Evolutionary conservation across 371 early-diverging fungal genomes (phyloP), one percentile per base, ranked within the genome.

Genomic region (Lichtheimia hyalospora): DNA sequence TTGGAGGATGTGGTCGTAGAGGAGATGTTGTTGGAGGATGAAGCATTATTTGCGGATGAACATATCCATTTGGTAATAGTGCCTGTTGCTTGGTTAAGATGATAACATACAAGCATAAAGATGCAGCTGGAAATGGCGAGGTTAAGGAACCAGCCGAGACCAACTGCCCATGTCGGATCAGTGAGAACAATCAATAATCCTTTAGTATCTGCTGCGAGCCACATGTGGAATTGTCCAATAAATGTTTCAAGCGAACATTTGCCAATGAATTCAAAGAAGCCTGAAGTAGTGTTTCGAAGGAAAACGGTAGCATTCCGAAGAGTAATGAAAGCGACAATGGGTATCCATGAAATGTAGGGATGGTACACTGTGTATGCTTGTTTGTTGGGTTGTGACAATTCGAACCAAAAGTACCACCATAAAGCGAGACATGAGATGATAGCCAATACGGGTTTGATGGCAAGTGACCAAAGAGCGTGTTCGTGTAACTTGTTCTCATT

Each of bases 151-250:
- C 86, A 85, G 27, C 82, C 76, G 67, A 54, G 10, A 57, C 62
- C 43, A 59, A 68, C 15, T 21, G 52, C 25, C 66, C 66, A 64
- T 70, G 73, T 21, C 69, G 79, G 69, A 54, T 65, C 49, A 39
- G 65, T 51, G 21, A 72, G 24, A 27, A 78, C 60, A 14, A 86
- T 73, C 44, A 90, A 65, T 5, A 90, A 52, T 15, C 85, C 89
- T 49, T 83, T 84, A 16, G 89, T 90, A 59, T 91, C 91, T 14
- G 81, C 86, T 2, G 87, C 91, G 40, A 92, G 67, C 84, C 89
- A 91, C 63, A 90, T 74, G 65, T 92, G 92, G 70, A 86, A 91
- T 71, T 92, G 92, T 13, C 89, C 84, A 63, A 91, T 85, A 53
- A 90, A 90, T 12, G 89, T 88, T 62, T 92, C 92, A 12, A 92